phyloP scores from a whole-genome alignment of 768 basidiomycete genomes.

The Pisolithus microcarpus region DNA sequence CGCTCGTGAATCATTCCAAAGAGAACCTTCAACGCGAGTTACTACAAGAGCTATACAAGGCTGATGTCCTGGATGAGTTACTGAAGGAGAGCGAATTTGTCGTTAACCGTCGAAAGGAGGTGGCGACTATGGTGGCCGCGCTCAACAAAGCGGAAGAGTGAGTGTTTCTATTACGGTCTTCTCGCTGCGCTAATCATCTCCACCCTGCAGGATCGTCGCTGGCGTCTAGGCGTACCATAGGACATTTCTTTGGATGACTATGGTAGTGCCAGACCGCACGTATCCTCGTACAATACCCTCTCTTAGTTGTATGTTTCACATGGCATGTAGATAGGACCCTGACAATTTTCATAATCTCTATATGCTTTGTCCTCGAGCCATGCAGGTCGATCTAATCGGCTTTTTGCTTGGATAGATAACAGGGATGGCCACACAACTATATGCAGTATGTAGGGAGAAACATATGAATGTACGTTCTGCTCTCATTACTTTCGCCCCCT shows the following conservation, averaged over 20 bases:
- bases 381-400: not conserved
- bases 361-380: not conserved
- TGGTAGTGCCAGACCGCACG: not conserved
- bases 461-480: constrained; percentile 18
- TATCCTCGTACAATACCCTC: constrained; percentile 25
- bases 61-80: constrained; percentile 90
- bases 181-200: constrained; percentile 7
- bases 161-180: constrained; percentile 34
- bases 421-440: not conserved
- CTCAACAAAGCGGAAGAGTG: constrained; percentile 98
- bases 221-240: constrained; percentile 38
- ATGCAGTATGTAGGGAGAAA: not conserved
- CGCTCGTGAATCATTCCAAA: constrained; percentile 87
- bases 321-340: constrained; percentile 12
- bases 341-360: not conserved
- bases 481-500: constrained; percentile 10
- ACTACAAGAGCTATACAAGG: constrained; percentile 93
- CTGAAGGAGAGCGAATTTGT: constrained; percentile 92
- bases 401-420: not conserved
- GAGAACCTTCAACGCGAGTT: constrained; percentile 93
- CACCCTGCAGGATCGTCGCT: constrained; percentile 47
- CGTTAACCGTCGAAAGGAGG: constrained; percentile 87
- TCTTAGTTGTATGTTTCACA: constrained; percentile 16
- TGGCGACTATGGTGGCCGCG: constrained; percentile 85
- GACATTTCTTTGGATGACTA: not conserved